Conservation (phyloP, 1,284 basidiomycete species). For the Naganishia sp. region DNA sequence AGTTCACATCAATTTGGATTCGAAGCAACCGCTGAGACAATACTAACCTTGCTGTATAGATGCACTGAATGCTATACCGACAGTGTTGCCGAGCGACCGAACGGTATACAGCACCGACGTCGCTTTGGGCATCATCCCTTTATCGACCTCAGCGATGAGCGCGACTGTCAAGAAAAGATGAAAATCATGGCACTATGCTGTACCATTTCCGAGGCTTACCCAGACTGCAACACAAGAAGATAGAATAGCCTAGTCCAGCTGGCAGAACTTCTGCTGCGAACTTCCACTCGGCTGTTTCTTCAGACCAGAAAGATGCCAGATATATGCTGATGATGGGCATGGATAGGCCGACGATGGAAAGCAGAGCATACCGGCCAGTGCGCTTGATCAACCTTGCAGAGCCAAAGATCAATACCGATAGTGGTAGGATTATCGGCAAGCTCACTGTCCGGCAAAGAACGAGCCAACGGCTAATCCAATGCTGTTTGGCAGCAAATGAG, state of each 20-base stretch:
- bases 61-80: conserved; percentile 49
- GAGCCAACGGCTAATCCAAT: conserved; percentile 78
- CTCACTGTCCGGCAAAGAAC: conserved; percentile 79
- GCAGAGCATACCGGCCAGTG: conserved; percentile 43
- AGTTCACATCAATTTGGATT: background rate
- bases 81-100: conserved; percentile 49
- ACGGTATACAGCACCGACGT: conserved; percentile 52
- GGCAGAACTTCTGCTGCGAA: conserved; percentile 51
- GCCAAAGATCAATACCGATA: background rate
- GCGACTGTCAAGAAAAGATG: conserved; percentile 41
- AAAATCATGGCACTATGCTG: background rate
- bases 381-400: conserved; percentile 47
- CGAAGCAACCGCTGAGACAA: no score
- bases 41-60: conserved; percentile 47
- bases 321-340: conserved; percentile 41
- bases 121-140: conserved; percentile 51
- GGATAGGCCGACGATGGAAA: conserved; percentile 46
- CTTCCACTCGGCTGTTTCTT: conserved; percentile 42
- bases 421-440: conserved; percentile 3
- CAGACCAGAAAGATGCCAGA: conserved; percentile 46
- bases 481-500: conserved; percentile 81
- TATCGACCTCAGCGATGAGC: conserved; percentile 48
- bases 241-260: conserved; percentile 49
- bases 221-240: conserved; percentile 48
- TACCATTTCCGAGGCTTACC: conserved; percentile 36